Conservation (phyloP, 306 rosid genomes). For the Biancaea sappan region DNA sequence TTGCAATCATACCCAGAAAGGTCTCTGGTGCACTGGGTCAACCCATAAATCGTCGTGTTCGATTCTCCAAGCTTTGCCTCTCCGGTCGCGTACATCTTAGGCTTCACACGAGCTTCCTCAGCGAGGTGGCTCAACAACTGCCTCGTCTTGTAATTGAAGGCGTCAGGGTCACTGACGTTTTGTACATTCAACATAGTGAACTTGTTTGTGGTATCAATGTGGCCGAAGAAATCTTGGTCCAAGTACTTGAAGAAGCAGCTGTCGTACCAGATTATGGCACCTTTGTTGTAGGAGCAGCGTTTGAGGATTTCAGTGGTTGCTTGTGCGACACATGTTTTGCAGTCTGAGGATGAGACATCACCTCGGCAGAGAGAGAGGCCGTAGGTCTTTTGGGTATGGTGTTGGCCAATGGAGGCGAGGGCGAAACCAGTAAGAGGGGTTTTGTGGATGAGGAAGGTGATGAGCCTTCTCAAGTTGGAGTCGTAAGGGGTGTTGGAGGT, state of each 20-base stretch:
- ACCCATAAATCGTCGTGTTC: slow-evolving; percentile 34
- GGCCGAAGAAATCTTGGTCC: slow-evolving; percentile 43
- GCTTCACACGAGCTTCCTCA: slow-evolving; percentile 1
- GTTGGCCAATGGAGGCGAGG: slow-evolving; percentile 21
- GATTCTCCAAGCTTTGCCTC: slow-evolving; percentile 28
- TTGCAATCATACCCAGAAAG: slow-evolving; percentile 39
- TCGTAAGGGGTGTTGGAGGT: slow-evolving; percentile 40
- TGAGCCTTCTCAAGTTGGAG: slow-evolving; percentile 27
- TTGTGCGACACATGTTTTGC: slow-evolving; percentile 38
- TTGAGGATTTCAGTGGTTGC: slow-evolving; percentile 30
- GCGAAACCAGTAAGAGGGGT: slow-evolving; percentile 43
- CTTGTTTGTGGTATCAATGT: slow-evolving; percentile 28
- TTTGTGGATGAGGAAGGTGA: slow-evolving; percentile 21
- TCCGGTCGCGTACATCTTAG: slow-evolving; percentile 36
- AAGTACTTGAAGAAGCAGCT: slow-evolving; percentile 40
- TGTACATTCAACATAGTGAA: slow-evolving; percentile 24
- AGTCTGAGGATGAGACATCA: slow-evolving; percentile 38
- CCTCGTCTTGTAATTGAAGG: slow-evolving; percentile 26
- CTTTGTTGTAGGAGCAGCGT: slow-evolving; percentile 39
- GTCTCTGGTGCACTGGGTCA: slow-evolving; percentile 55
- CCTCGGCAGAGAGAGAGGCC: slow-evolving; percentile 50
- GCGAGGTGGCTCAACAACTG: slow-evolving; percentile 31
- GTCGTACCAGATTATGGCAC: slow-evolving; percentile 40
- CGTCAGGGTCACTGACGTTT: slow-evolving; percentile 27
- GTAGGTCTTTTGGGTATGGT: slow-evolving; percentile 1